Conservation (phyloP, 441 rosid species). For the Mallotus japonicus region DNA sequence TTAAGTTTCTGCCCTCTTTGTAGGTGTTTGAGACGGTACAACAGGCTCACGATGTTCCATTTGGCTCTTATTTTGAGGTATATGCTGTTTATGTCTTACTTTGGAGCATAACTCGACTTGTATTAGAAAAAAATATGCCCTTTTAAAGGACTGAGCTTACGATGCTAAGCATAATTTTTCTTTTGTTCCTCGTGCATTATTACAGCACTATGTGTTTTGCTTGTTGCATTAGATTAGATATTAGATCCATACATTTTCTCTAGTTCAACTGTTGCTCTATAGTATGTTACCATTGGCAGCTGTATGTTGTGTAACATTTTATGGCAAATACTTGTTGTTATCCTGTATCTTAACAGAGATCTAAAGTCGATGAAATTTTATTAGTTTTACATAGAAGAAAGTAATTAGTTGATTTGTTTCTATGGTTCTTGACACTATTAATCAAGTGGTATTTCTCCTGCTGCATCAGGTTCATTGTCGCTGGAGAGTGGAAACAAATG, state of each 20-base stretch:
- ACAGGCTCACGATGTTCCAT: conserved; percentile 96
- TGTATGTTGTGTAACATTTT: background rate
- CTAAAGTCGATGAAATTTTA: background rate
- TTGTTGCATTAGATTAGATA: too few relatives aligned
- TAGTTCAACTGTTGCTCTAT: background rate
- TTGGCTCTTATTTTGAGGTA: conserved; percentile 97
- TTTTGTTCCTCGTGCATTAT: too few relatives aligned
- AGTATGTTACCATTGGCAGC: background rate
- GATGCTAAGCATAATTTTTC: too few relatives aligned
- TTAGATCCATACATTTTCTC: too few relatives aligned
- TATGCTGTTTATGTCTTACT: too few relatives aligned
- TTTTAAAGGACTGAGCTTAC: too few relatives aligned
- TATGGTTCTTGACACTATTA: background rate
- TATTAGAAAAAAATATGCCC: too few relatives aligned
- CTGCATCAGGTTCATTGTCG: conserved; percentile 78
- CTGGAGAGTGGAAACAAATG: conserved; percentile 71
- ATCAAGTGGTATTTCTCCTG: conserved; percentile 13
- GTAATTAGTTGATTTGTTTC: background rate
- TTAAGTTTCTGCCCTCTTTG: conserved; percentile 6
- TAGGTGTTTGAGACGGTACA: conserved; percentile 97
- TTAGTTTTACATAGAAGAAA: background rate
- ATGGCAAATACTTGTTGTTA: background rate
- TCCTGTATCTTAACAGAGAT: background rate
- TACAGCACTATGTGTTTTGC: too few relatives aligned
- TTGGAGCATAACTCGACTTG: too few relatives aligned